These are phyloP conservation scores for Jasminum sambac DNA, from an alignment of 257 asterid species.

Conservation along the genomic window DNA sequence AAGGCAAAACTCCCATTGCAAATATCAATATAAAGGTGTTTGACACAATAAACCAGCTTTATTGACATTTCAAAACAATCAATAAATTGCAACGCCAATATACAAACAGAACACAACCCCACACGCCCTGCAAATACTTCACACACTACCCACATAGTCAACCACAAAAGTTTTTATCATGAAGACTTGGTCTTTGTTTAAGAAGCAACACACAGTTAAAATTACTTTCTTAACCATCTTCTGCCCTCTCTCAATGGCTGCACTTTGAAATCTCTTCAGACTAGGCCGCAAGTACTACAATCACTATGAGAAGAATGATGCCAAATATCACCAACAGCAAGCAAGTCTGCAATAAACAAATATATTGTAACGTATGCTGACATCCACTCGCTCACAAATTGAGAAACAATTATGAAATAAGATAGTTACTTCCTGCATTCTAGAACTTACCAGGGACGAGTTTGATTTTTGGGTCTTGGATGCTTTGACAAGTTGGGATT, in stretches of 20 bases:
- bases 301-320: slow-evolving; percentile 70
- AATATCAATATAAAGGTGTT: background rate
- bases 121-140: background rate
- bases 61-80: slow-evolving; percentile 2
- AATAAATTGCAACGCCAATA: slow-evolving; percentile 20
- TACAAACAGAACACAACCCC: slow-evolving; percentile 29
- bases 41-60: background rate
- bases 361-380: too few species aligned
- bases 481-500: slow-evolving; percentile 82
- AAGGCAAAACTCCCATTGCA: background rate
- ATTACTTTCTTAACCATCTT: too few species aligned
- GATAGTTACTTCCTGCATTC: background rate
- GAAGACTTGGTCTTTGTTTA: slow-evolving; percentile 10
- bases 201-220: slow-evolving; percentile 26
- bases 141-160: background rate
- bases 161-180: slow-evolving; percentile 14
- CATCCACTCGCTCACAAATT: too few species aligned
- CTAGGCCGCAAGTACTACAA: slow-evolving; percentile 68
- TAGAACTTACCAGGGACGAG: slow-evolving; percentile 80
- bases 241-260: background rate
- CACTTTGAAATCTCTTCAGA: slow-evolving; percentile 9
- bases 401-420: background rate
- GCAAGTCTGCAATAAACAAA: slow-evolving; percentile 59
- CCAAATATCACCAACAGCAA: slow-evolving; percentile 83
- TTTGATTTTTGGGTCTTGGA: slow-evolving; percentile 84